phyloP scores from a whole-genome alignment of 1,284 basidiomycete genomes.

The Testicularia cyperi region DNA sequence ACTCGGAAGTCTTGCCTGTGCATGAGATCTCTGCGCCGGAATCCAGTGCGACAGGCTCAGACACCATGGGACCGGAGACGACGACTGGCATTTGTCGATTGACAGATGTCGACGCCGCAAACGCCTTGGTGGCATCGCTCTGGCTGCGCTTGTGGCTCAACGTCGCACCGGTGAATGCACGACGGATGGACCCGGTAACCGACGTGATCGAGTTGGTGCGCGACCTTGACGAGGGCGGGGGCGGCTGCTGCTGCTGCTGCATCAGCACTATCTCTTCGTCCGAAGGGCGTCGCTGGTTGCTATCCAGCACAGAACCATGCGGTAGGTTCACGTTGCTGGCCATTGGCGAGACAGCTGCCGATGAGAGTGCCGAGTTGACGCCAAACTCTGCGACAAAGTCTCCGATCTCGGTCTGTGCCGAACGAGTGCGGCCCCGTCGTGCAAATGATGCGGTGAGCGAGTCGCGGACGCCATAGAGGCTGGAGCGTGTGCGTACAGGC shows the following conservation, averaged over 20 bases:
- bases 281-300: constrained; percentile 3
- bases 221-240: too few relatives aligned
- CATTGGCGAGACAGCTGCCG: constrained; percentile 15
- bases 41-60: constrained; percentile 6
- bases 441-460: constrained; percentile 31
- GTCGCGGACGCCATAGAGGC: constrained; percentile 32
- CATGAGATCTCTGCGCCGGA: neutral
- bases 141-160: constrained; percentile 20
- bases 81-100: constrained; percentile 15
- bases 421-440: constrained; percentile 14
- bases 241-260: too few relatives aligned
- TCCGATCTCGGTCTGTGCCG: constrained; percentile 11
- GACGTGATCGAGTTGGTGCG: constrained; percentile 28
- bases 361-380: constrained; percentile 8
- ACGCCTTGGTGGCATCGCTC: constrained; percentile 13
- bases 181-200: constrained; percentile 29
- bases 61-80: constrained; percentile 7
- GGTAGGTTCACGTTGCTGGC: constrained; percentile 18
- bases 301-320: constrained; percentile 3
- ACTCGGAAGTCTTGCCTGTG: neutral
- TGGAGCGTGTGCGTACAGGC: constrained; percentile 16
- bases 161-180: constrained; percentile 20
- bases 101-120: constrained; percentile 10
- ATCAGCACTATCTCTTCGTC: constrained; percentile 5
- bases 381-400: constrained; percentile 13